Evolutionary conservation across 2,329 filamentous ascomycete genomes (phyloP).

Genomic region (Exophiala mesophila): DNA sequence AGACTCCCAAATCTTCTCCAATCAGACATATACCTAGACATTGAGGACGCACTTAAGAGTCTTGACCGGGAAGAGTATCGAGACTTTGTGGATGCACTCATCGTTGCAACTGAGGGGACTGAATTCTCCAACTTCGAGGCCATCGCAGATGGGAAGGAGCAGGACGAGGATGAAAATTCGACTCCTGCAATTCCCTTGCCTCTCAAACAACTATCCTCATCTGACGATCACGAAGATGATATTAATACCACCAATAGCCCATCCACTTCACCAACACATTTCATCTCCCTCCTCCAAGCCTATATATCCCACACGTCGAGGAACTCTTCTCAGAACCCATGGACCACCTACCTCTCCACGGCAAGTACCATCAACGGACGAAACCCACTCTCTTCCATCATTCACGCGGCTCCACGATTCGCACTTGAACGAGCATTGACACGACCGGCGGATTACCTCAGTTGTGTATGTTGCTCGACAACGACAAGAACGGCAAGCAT

Average conservation of each 20-base stretch:
- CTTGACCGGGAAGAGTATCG: neutral
- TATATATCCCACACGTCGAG: slow-evolving; percentile 37
- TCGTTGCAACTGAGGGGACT: neutral
- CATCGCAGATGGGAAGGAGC: neutral
- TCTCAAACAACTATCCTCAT: neutral
- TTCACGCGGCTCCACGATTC: slow-evolving; percentile 54
- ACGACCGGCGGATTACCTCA: slow-evolving; percentile 57
- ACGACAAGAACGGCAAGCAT: neutral
- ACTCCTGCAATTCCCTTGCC: neutral
- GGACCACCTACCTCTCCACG: slow-evolving; percentile 51
- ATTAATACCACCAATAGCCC: neutral
- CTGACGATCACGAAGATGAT: neutral
- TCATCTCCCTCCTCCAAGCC: slow-evolving; percentile 1
- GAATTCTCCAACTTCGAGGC: neutral
- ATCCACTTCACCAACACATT: neutral
- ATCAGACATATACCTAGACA: neutral
- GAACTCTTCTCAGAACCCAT: slow-evolving; percentile 34
- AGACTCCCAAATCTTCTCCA: neutral
- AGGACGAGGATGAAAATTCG: no score
- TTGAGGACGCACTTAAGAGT: neutral
- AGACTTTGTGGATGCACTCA: neutral
- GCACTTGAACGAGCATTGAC: slow-evolving; percentile 57
- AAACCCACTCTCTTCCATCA: slow-evolving; percentile 53
- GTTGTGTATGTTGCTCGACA: slow-evolving; percentile 46
- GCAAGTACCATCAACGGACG: slow-evolving; percentile 55